Conservation (phyloP, 2,329 filamentous ascomycete genomes). For the Clonostachys solani region DNA sequence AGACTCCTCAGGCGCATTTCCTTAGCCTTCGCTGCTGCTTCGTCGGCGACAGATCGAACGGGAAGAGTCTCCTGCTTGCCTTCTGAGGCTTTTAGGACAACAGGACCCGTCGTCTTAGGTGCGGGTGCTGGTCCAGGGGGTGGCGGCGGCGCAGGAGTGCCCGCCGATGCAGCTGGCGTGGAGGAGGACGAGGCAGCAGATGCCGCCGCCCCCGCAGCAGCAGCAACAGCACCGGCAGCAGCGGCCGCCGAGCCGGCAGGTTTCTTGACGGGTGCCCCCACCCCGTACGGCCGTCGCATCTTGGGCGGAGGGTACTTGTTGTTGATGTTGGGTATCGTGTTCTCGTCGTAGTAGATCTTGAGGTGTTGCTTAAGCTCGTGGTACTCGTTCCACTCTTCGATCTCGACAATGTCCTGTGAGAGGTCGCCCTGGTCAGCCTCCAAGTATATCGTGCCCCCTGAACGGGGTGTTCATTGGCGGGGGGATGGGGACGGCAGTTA, state of each 20-base stretch:
- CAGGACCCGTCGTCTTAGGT: slow-evolving; percentile 7
- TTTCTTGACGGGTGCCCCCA: slow-evolving; percentile 22
- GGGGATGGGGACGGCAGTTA: slow-evolving; percentile 42
- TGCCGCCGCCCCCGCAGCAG: slow-evolving; percentile 15
- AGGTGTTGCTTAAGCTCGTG: slow-evolving; percentile 89
- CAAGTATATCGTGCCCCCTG: background rate
- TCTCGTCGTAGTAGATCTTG: slow-evolving; percentile 61
- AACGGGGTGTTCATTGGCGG: background rate
- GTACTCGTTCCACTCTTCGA: slow-evolving; percentile 99
- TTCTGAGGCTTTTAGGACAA: slow-evolving; percentile 9
- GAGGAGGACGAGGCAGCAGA: slow-evolving; percentile 12
- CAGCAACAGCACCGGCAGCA: slow-evolving; percentile 10
- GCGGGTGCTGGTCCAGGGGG: slow-evolving; percentile 5
- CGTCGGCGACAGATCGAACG: slow-evolving; percentile 54
- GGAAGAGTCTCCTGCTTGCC: slow-evolving; percentile 30
- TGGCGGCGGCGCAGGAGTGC: slow-evolving; percentile 7
- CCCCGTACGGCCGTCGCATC: slow-evolving; percentile 3
- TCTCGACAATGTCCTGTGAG: slow-evolving; percentile 77
- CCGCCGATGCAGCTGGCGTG: slow-evolving; percentile 11
- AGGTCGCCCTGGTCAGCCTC: background rate
- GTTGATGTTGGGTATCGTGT: slow-evolving; percentile 52
- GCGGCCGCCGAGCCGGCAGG: slow-evolving; percentile 7
- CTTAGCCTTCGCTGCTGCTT: slow-evolving; percentile 62
- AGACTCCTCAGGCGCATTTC: slow-evolving; percentile 49
- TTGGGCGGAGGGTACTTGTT: slow-evolving; percentile 40